Conservation (phyloP, 2,329 filamentous ascomycete genomes). For the Exophiala aquamarina region DNA sequence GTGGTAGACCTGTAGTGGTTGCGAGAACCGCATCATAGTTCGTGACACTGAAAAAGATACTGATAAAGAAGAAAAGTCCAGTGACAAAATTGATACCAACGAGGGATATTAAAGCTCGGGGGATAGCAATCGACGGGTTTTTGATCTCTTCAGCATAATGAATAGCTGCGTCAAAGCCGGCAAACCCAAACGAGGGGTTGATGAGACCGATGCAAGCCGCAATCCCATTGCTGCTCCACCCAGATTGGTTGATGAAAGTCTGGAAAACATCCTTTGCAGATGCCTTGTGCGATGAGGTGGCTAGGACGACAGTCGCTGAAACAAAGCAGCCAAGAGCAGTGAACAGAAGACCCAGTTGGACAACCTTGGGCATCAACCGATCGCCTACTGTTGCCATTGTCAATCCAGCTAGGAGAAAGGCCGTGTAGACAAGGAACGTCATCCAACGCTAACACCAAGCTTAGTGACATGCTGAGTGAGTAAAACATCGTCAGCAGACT, state of each 20-base stretch:
- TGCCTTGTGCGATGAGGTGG: constrained; percentile 44
- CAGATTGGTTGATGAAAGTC: constrained; percentile 53
- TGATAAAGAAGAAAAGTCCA: constrained; percentile 34
- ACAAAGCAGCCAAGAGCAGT: no score
- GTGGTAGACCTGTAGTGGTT: background rate
- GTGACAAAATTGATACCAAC: constrained; percentile 51
- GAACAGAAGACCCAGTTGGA: no score
- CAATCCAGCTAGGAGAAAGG: no score
- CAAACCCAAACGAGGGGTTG: constrained; percentile 37
- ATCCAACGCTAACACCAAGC: no score
- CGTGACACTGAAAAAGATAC: constrained; percentile 51
- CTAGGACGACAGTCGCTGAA: no score
- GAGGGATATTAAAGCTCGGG: constrained; percentile 50
- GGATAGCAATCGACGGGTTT: constrained; percentile 47
- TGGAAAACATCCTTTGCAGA: constrained; percentile 51
- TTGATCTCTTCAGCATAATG: constrained; percentile 53
- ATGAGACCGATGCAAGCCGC: no score
- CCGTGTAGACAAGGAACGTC: no score
- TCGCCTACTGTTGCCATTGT: no score
- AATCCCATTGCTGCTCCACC: constrained; percentile 48
- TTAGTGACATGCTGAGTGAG: no score
- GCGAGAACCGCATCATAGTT: constrained; percentile 26
- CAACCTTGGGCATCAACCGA: no score
- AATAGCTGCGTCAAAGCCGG: constrained; percentile 51
- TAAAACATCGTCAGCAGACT: no score